These are phyloP conservation scores for Aspergillus aculeatus DNA, from an alignment of 2,329 filamentous ascomycete species.

Conservation along the genomic window DNA sequence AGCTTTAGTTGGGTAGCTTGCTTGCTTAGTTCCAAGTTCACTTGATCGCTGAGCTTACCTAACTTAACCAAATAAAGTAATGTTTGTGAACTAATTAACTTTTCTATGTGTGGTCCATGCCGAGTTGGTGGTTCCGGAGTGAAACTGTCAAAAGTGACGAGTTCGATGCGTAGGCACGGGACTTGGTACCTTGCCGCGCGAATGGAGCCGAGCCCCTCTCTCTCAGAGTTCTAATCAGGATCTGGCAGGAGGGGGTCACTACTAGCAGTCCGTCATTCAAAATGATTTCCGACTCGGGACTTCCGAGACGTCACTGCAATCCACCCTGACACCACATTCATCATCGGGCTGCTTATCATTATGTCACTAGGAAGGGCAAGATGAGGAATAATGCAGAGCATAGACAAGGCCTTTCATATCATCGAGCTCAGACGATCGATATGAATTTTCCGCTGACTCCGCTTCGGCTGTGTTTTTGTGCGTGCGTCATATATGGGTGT, in stretches of 20 bases:
- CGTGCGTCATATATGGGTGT: not conserved
- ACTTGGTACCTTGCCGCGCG: not conserved
- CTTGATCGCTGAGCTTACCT: not conserved
- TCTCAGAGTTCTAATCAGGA: not conserved
- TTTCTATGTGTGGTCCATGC: not conserved
- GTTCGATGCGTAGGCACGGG: not conserved
- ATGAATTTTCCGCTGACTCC: not conserved
- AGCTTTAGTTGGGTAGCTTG: not conserved
- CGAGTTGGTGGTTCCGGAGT: slow-evolving; percentile 1
- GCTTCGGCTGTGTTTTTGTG: not conserved
- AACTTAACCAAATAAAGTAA: no score
- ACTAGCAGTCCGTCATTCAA: no score
- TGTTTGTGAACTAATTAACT: no score
- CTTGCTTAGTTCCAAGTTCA: not conserved
- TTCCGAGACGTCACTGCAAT: slow-evolving; percentile 3
- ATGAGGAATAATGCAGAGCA: not conserved
- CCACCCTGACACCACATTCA: not conserved
- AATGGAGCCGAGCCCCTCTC: not conserved
- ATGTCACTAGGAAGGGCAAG: not conserved
- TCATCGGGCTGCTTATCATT: not conserved
- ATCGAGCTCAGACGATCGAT: not conserved
- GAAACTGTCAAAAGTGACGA: not conserved
- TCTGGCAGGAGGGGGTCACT: not conserved
- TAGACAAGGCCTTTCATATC: not conserved
- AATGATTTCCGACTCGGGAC: not conserved